These are phyloP conservation scores for Citrus inodora DNA, from an alignment of 345 rosid species.

Conservation along the genomic window DNA sequence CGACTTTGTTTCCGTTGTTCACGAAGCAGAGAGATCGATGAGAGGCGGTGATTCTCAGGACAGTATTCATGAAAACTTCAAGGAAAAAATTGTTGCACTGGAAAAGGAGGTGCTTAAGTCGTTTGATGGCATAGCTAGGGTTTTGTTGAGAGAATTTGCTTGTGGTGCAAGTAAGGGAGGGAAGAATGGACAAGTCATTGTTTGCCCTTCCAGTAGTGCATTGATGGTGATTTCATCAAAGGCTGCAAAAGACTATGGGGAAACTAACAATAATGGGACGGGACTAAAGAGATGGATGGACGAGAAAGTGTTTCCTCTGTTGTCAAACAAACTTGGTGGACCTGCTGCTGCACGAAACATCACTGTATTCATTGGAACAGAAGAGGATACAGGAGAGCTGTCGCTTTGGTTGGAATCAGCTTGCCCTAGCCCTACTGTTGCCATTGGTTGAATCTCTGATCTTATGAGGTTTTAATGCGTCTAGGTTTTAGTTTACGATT, in stretches of 20 bases:
- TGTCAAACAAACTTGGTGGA: background rate
- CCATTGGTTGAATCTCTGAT: background rate
- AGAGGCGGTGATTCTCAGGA: background rate
- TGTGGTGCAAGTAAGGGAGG: background rate
- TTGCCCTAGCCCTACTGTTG: background rate
- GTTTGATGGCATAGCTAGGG: background rate
- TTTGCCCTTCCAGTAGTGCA: constrained; percentile 1
- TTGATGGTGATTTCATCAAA: background rate
- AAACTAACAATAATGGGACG: background rate
- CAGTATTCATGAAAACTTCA: background rate
- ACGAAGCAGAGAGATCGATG: background rate
- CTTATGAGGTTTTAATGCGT: background rate
- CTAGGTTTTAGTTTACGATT: too few relatives aligned
- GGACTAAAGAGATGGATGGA: background rate
- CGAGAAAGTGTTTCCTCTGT: background rate
- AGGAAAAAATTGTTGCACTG: background rate
- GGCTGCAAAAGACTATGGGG: background rate
- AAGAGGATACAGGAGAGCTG: background rate
- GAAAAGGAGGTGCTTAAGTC: background rate
- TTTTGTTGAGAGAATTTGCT: background rate
- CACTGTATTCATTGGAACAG: background rate
- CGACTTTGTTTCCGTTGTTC: background rate
- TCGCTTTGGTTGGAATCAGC: background rate
- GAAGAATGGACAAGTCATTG: background rate
- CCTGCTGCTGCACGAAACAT: background rate